Evolutionary conservation across 2,329 filamentous ascomycete species (phyloP), one percentile per base, ranked within the genome.

Genomic region (Pyrenochaeta sp.): DNA sequence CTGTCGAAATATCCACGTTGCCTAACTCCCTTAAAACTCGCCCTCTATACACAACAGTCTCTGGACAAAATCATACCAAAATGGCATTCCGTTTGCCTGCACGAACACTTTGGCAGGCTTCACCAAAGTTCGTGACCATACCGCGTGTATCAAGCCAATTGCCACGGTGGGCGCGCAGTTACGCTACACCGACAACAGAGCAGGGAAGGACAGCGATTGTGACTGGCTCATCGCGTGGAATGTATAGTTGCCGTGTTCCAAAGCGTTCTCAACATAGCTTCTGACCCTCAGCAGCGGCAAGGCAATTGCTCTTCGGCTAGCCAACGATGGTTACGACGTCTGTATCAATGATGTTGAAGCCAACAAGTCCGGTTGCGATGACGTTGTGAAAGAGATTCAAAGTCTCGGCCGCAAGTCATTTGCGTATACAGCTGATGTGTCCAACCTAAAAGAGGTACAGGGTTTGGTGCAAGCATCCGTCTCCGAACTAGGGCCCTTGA

Each of bases 261-360:
- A 27, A 27, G 23, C 9, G 23, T 27, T 27, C 23, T 27, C 4
- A 9, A 27, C 9, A 27, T 9, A 27, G 9, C 9, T 15, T 39
- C 54, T 66, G 35, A 66, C 33, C 15, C 15, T 18, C 6, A 7
- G 31, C 49, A 87, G 85, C 58, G 86, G 86, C 41, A 85, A 83
- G 63, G 81, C 85, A 17, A 87, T 88, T 47, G 87, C 86, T 15
- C 74, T 87, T 7, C 84, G 87, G 2, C 79, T 90, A 14, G 87
- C 87, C 5, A 74, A 79, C 18, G 87, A 90, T 56, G 87, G 87
- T 48, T 90, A 89, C 74, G 80, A 86, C 60, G 78, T 90, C 44
- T 87, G 85, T 64, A 77, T 90, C 58, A 89, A 88, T 67, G 87
- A 90, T 60, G 75, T 89, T 14, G 59, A 77, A 23, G 77, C 81